Evolutionary conservation across 352 stramenopile genomes (phyloP), one percentile per base, ranked within the genome.

Genomic region (Pythium oligandrum): DNA sequence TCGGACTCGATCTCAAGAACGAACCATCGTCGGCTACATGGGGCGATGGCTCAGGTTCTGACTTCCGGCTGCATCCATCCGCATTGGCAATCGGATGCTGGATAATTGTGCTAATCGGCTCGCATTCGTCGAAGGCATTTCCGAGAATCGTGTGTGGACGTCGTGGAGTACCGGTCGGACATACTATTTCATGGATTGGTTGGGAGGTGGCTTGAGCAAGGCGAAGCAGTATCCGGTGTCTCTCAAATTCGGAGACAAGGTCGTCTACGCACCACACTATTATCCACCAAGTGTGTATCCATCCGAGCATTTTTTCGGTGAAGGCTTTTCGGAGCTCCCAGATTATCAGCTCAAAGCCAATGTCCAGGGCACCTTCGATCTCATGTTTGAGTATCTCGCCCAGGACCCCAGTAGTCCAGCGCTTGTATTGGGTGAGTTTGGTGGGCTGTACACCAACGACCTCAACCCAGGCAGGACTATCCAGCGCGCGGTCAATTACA

Each of bases 201-300:
- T 74, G 36, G 79, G 79, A 10, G 75, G 68, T 7, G 76, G 75
- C 0, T 63, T 90, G 0, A 59, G 68, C 49, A 55, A 67, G 4
- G 71, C 67, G 17, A 61, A 69, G 11, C 55, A 75, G 37, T 69
- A 70, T 34, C 66, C 73, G 2, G 57, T 88, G 3, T 63, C 59
- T 6, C 70, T 90, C 39, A 64, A 53, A 2, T 64, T 57, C 6
- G 35, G 63, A 2, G 66, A 90, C 59, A 93, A 93, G 55, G 64
- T 93, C 12, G 79, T 93, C 4, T 90, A 82, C 40, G 66, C 76
- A 2, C 82, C 82, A 38, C 82, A 93, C 58, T 93, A 83, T 49
- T 84, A 86, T 61, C 75, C 73, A 1, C 72, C 82, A 1, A 64
- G 73, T 0, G 75, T 87, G 51, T 88, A 76, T 12, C 75, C 78